Base-by-base conservation (phyloP, 1,139 yeast species). In the Blastobotrys illinoisensis region DNA sequence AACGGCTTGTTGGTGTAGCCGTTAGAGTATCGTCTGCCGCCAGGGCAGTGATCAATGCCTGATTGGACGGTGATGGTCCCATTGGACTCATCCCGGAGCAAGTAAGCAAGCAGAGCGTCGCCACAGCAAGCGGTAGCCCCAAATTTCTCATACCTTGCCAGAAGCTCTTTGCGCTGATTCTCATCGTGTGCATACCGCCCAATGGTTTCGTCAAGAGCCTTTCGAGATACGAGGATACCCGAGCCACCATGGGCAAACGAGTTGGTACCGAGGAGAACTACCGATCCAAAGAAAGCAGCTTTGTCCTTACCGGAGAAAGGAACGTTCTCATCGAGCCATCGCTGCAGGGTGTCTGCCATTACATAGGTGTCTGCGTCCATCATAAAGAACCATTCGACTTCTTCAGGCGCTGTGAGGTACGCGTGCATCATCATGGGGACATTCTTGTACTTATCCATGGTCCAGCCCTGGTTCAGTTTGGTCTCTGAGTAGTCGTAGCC, bases 171-270 rank as follows among this genome's bases (percentile, higher is more conserved):
- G 40, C 3, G 40, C 40, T 32, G 3, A n/a, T 6, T n/a, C 7
- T n/a, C 40, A n/a, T 32, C 16, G 16, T 32, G 14, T 13, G 62
- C 60, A 40, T 60, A 58, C 58, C 61, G 60, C 45, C 70, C 70
- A n/a, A 59, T 50, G 6, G 56, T 62, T 43, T 55, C 57, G 47
- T 62, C 60, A 64, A 69, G 60, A 2, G 71, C 67, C 11, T 59
- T 68, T 1, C 64, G 59, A 6, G 73, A 69, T 6, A 71, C 53
- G 9, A 71, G 66, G 1, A 70, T 70, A 1, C 71, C 74, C 6
- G 71, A 62, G 3, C 74, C 74, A 3, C 74, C 74, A 50, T 70
- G 71, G 3, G 73, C 74, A 58, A 69, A 71, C 9, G 54, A 51
- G 47, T 53, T 54, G 9, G 49, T 46, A 9, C 51, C 58, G 2